These are phyloP conservation scores for Anthoceros angustus DNA, from an alignment of 225 moss, liverwort and hornwort species.

Conservation along the genomic window DNA sequence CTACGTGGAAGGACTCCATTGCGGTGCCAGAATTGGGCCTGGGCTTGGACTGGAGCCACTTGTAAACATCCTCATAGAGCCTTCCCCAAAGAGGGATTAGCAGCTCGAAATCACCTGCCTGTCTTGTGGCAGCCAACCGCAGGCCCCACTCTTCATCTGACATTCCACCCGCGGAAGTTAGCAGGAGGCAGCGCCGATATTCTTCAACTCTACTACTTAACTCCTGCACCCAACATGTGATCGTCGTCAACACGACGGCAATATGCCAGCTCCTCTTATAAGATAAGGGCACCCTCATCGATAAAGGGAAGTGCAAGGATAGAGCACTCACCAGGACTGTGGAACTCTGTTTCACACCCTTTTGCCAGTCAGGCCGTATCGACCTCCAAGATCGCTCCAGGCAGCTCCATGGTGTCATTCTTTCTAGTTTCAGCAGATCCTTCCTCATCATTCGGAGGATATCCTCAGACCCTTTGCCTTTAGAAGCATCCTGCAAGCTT, in stretches of 20 bases:
- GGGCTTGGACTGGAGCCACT: conserved; percentile 31
- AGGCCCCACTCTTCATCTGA: conserved; percentile 36
- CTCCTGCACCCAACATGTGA: conserved; percentile 18
- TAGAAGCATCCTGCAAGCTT: conserved; percentile 11
- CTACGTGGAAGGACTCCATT: conserved; percentile 7
- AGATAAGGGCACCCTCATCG: not conserved
- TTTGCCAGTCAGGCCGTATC: conserved; percentile 24
- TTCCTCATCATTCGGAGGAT: conserved; percentile 35
- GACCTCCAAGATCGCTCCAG: conserved; percentile 23
- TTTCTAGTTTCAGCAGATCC: conserved; percentile 41
- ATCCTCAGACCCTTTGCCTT: conserved; percentile 16
- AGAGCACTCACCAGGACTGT: conserved; percentile 30
- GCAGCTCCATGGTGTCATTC: conserved; percentile 31
- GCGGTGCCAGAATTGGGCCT: conserved; percentile 5
- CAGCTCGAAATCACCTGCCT: conserved; percentile 33
- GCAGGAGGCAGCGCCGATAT: conserved; percentile 30
- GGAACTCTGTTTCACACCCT: conserved; percentile 28
- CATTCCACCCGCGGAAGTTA: conserved; percentile 38
- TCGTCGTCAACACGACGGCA: not conserved
- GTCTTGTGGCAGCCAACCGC: conserved; percentile 21
- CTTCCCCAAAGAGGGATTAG: conserved; percentile 40
- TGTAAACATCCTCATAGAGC: conserved; percentile 32
- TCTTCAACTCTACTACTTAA: conserved; percentile 30
- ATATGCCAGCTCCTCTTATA: not conserved
- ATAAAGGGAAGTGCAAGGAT: not conserved